These are phyloP conservation scores for Starmerella asiatica DNA, from an alignment of 805 yeast genomes.

Conservation along the genomic window DNA sequence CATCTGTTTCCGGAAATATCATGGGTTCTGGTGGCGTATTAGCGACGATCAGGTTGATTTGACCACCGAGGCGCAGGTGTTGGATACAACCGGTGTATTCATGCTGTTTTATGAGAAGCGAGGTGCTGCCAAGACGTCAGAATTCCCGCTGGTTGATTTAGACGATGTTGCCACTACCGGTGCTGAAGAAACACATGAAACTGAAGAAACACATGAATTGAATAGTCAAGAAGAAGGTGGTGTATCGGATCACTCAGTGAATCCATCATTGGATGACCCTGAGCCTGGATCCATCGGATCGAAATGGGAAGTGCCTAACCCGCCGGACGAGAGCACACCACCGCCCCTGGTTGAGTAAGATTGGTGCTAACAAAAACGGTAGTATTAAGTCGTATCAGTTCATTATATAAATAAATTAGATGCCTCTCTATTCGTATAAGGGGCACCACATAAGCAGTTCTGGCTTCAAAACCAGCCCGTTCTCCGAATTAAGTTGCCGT, in stretches of 20 bases:
- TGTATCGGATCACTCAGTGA: no score
- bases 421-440: no score
- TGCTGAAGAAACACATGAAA: neutral
- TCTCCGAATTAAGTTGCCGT: no score
- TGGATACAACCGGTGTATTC: conserved; percentile 73
- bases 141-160: neutral
- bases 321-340: no score
- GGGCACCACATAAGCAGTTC: conserved; percentile 12
- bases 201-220: neutral
- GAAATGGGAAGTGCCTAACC: no score
- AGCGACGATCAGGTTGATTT: conserved; percentile 80
- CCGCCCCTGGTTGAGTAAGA: no score
- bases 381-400: no score
- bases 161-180: neutral
- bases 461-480: no score
- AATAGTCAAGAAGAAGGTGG: neutral
- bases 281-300: no score
- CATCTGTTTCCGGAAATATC: conserved; percentile 65
- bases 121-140: conserved; percentile 9
- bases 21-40: conserved; percentile 91
- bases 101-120: conserved; percentile 72
- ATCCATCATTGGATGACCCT: no score
- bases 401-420: no score
- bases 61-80: conserved; percentile 67
- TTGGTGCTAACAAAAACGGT: no score